These are phyloP conservation scores for Fusarium hainanense DNA, from an alignment of 2,329 filamentous ascomycete species.

Conservation along the genomic window DNA sequence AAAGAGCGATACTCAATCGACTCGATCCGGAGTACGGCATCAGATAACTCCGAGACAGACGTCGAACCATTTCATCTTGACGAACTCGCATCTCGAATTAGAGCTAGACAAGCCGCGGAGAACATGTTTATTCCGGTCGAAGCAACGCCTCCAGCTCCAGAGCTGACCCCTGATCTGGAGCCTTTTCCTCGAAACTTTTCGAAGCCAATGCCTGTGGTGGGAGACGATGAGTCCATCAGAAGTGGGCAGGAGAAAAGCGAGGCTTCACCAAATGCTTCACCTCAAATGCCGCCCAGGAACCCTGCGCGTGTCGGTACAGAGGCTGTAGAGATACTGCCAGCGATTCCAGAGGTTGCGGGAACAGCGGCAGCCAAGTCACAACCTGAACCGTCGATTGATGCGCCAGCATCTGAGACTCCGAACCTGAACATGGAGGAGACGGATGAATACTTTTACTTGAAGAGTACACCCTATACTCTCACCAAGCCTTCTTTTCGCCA, in stretches of 20 bases:
- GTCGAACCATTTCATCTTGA: slow-evolving; percentile 64
- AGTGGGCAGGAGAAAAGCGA: slow-evolving; percentile 13
- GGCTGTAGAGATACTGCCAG: slow-evolving; percentile 29
- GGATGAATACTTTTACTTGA: slow-evolving; percentile 61
- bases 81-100: slow-evolving; percentile 57
- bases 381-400: slow-evolving; percentile 9
- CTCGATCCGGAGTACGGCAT: slow-evolving; percentile 38
- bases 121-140: slow-evolving; percentile 10
- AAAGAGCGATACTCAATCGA: slow-evolving; percentile 40
- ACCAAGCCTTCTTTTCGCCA: slow-evolving; percentile 64
- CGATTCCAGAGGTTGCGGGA: slow-evolving; percentile 43
- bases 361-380: slow-evolving; percentile 18
- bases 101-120: slow-evolving; percentile 48
- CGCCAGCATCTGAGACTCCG: background rate
- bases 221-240: slow-evolving; percentile 10
- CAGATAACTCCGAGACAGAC: slow-evolving; percentile 51
- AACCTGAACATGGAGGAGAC: slow-evolving; percentile 48
- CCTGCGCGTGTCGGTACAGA: slow-evolving; percentile 30
- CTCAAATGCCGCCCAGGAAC: slow-evolving; percentile 39
- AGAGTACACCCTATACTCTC: slow-evolving; percentile 61
- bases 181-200: slow-evolving; percentile 45
- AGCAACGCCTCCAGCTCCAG: slow-evolving; percentile 14
- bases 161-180: slow-evolving; percentile 29
- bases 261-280: background rate
- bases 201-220: background rate